A percentile compares a stretch with the other conserved stretches of the same genome.
Evolutionary conservation across 2,329 filamentous ascomycete species (phyloP).

Genomic region (Diaporthe caulivora): DNA sequence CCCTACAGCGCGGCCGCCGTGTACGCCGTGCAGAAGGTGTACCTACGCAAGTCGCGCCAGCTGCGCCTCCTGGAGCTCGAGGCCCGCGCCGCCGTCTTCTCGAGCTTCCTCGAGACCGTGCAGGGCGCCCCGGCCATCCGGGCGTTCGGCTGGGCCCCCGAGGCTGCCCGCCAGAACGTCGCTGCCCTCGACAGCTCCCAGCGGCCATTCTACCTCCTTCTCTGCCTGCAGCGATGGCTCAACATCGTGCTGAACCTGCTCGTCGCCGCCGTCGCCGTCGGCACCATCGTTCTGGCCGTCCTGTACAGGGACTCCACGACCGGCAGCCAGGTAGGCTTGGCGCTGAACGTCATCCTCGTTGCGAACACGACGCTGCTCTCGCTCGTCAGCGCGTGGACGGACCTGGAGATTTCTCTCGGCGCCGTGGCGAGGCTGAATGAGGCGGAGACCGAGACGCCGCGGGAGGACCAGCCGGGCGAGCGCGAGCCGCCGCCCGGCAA

Average conservation of each 20-base stretch:
- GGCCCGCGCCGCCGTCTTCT: constrained; percentile 61
- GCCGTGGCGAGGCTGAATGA: constrained; percentile 50
- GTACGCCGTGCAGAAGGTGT: constrained; percentile 62
- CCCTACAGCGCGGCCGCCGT: constrained; percentile 57
- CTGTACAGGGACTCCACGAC: constrained; percentile 40
- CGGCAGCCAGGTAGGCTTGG: constrained; percentile 51
- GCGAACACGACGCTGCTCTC: constrained; percentile 51
- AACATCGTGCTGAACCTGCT: constrained; percentile 63
- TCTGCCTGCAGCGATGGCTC: constrained; percentile 66
- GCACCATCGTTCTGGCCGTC: constrained; percentile 46
- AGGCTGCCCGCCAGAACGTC: constrained; percentile 40
- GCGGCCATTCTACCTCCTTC: constrained; percentile 62
- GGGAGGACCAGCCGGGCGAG: constrained; percentile 39
- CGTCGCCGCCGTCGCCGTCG: constrained; percentile 59
- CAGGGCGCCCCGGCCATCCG: constrained; percentile 59
- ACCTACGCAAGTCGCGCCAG: constrained; percentile 68
- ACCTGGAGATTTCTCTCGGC: constrained; percentile 52
- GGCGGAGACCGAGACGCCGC: constrained; percentile 44
- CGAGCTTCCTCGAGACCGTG: constrained; percentile 55
- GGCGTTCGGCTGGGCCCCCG: constrained; percentile 59
- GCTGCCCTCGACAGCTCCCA: constrained; percentile 58
- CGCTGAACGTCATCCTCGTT: constrained; percentile 51
- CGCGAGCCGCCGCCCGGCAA: constrained; percentile 25
- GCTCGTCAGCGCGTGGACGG: constrained; percentile 51
- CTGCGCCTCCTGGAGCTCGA: constrained; percentile 68